These are phyloP conservation scores for Coniella vitis DNA, from an alignment of 2,329 filamentous ascomycete species.

Conservation along the genomic window DNA sequence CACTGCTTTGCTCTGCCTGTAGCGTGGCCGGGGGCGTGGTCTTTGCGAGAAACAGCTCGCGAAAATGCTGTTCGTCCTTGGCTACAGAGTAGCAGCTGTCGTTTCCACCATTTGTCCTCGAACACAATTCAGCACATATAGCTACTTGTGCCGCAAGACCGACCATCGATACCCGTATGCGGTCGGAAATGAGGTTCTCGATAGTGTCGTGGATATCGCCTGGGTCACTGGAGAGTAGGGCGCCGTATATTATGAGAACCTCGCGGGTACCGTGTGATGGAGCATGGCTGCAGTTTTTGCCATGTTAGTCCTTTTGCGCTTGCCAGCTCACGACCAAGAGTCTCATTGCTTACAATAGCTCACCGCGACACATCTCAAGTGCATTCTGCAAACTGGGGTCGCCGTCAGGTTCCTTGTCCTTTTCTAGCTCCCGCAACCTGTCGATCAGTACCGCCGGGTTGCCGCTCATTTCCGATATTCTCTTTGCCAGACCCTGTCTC, in stretches of 20 bases:
- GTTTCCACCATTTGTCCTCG: slow-evolving; percentile 79
- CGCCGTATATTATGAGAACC: slow-evolving; percentile 85
- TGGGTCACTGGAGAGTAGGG: slow-evolving; percentile 82
- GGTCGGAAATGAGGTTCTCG: slow-evolving; percentile 66
- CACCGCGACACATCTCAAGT: slow-evolving; percentile 87
- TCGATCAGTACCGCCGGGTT: slow-evolving; percentile 85
- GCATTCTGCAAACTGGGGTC: slow-evolving; percentile 86
- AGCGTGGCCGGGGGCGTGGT: slow-evolving; percentile 86
- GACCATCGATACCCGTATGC: slow-evolving; percentile 81
- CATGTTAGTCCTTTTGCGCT: slow-evolving; percentile 12
- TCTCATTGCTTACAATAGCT: slow-evolving; percentile 59
- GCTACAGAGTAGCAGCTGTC: slow-evolving; percentile 73
- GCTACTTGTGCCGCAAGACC: slow-evolving; percentile 87
- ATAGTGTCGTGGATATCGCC: slow-evolving; percentile 94
- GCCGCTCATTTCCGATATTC: slow-evolving; percentile 83
- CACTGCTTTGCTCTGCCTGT: slow-evolving; percentile 49
- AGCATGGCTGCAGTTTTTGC: slow-evolving; percentile 55
- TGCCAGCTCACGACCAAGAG: background rate
- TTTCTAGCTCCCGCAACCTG: slow-evolving; percentile 60
- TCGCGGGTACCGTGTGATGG: slow-evolving; percentile 91
- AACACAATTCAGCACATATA: slow-evolving; percentile 84
- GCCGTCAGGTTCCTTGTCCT: slow-evolving; percentile 62
- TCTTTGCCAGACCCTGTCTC: slow-evolving; percentile 81
- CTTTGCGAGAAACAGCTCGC: slow-evolving; percentile 78
- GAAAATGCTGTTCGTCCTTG: slow-evolving; percentile 79